Base-by-base conservation (phyloP, 2,329 filamentous ascomycete genomes). In the Penicillium sp. region DNA sequence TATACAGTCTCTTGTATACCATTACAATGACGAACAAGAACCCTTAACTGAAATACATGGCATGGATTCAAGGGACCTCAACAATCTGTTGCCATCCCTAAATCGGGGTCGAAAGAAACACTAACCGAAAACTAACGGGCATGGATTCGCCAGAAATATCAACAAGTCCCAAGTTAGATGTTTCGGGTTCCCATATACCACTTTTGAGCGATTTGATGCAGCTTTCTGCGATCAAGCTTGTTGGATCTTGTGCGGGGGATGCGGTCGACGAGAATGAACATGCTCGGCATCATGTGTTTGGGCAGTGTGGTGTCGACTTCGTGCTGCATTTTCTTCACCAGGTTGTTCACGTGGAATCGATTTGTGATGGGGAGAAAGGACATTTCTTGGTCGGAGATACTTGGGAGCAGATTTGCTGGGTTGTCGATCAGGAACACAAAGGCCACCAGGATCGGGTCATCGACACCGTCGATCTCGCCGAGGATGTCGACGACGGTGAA, bases 181-280 rank as follows among this genome's bases (percentile, higher is more conserved):
- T 53, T 48, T 41, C 57, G 46, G 42, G 54, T 40, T 2, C 25
- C 43, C 54, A 60, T 50, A 28, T 61, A 61, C 28, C 28, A 31
- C 28, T 31, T 31, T 31, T 31, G 28, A 31, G 28, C 28, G 13
- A 48, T 57, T 62, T 30, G 45, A 20, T 61, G 61, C 7, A 64
- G 43, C 31, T 56, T 59, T 1, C 59, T 46, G 2, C 62, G 61
- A 53, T 64, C 62, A 1, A 54, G 58, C 54, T 64, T 64, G 16
- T 62, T 64, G 1, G 61, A 63, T 28, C 53, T 61, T 6, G 62
- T 64, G 9, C 57, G 54, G 8, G 62, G 62, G 2, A 64, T 44
- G 9, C 52, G 44, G 30, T 60, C 56, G 6, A 62, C 44, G 4
- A 59, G 55, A 1, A 63, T 18, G 38, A 62, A 63, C 22, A 63